Evolutionary conservation across 495 filamentous ascomycete species (phyloP).

Genomic region (Tricharina praecox): DNA sequence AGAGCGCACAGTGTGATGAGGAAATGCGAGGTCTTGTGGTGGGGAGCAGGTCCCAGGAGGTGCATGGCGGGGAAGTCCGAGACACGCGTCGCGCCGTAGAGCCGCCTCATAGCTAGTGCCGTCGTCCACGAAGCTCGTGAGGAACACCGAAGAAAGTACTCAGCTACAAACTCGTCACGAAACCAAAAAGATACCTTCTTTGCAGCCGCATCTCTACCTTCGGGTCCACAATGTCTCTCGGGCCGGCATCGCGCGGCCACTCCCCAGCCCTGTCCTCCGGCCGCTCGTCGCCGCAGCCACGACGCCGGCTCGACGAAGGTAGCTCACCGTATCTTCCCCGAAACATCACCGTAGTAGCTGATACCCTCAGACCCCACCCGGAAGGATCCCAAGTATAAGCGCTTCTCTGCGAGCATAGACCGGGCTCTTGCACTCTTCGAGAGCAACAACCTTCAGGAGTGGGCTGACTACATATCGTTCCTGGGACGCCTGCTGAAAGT

Average conservation of each 20-base stretch:
- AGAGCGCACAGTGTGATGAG: no score
- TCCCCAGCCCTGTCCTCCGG: conserved; percentile 68
- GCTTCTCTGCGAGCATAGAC: conserved; percentile 79
- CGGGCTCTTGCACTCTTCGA: conserved; percentile 82
- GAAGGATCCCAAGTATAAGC: conserved; percentile 81
- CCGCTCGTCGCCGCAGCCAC: conserved; percentile 49
- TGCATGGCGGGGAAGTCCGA: no score
- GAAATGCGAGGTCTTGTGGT: not conserved
- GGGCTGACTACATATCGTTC: conserved; percentile 98
- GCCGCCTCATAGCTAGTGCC: no score
- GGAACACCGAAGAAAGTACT: no score
- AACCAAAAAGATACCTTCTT: conserved; percentile 1
- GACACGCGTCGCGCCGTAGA: no score
- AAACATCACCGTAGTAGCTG: not conserved
- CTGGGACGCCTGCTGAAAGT: conserved; percentile 83
- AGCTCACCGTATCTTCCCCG: not conserved
- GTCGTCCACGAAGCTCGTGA: no score
- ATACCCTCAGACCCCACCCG: conserved; percentile 36
- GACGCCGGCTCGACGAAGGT: conserved; percentile 38
- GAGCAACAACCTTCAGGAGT: conserved; percentile 72
- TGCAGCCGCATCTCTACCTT: no score
- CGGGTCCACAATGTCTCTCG: conserved; percentile 61
- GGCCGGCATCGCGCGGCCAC: conserved; percentile 46
- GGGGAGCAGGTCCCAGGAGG: not conserved
- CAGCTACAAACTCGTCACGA: no score